phyloP scores from a whole-genome alignment of 345 rosid genomes.

The Mallotus nudiflorus region DNA sequence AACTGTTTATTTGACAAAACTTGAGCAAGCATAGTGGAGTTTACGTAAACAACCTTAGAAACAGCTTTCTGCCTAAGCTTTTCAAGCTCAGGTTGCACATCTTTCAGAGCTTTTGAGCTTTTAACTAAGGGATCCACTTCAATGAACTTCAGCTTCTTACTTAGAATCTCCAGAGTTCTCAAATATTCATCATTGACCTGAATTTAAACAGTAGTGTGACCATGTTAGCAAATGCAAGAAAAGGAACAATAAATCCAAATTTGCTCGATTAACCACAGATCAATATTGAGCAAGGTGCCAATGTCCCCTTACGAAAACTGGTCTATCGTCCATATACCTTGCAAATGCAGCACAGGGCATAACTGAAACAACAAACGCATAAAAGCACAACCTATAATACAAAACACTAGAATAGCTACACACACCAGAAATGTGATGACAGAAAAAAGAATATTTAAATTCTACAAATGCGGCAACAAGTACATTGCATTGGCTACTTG shows the following conservation, averaged over 20 bases:
- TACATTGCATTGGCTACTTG: not conserved
- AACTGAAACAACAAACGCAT: not conserved
- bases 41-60: conserved; percentile 61
- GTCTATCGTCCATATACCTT: not conserved
- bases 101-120: conserved; percentile 86
- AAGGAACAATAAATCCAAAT: not conserved
- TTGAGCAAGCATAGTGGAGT: conserved; percentile 8
- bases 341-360: not conserved
- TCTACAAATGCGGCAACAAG: not conserved
- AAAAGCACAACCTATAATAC: not conserved
- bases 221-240: conserved; percentile 19
- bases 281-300: not conserved
- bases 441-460: not conserved
- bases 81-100: conserved; percentile 97
- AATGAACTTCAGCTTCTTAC: conserved; percentile 88
- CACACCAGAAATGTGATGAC: not conserved
- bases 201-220: conserved; percentile 29
- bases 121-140: conserved; percentile 75
- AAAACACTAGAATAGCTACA: not conserved
- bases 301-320: not conserved
- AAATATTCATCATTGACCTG: conserved; percentile 94
- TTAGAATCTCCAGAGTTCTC: conserved; percentile 83
- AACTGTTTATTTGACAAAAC: conserved; percentile 4
- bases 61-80: conserved; percentile 94
- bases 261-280: conserved; percentile 5